Conservation (phyloP, 768 basidiomycete genomes). For the Trichaptum fuscoviolaceum region DNA sequence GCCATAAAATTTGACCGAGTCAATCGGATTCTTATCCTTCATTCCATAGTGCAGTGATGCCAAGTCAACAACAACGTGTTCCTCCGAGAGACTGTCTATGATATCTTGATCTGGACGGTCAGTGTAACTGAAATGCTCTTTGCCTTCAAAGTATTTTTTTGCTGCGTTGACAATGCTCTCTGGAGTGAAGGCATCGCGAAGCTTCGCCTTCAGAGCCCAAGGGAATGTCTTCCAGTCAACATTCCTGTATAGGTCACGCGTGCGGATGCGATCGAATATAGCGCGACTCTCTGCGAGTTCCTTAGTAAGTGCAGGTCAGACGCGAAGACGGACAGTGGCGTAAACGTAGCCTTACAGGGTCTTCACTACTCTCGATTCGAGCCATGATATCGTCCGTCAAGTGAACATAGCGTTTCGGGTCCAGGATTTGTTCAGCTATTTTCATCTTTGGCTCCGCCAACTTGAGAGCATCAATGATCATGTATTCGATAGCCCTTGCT, state of each 20-base stretch:
- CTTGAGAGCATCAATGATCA: constrained; percentile 78
- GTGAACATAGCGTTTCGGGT: constrained; percentile 55
- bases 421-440: constrained; percentile 48
- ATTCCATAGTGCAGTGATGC: constrained; percentile 74
- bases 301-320: constrained; percentile 29
- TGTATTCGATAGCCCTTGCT: constrained; percentile 78
- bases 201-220: constrained; percentile 24
- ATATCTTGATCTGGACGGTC: constrained; percentile 16
- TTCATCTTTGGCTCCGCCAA: constrained; percentile 60
- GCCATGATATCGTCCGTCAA: constrained; percentile 67
- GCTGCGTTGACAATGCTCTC: constrained; percentile 28
- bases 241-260: constrained; percentile 60
- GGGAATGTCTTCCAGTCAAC: constrained; percentile 61
- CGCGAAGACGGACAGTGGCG: not conserved
- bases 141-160: constrained; percentile 12
- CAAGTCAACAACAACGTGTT: constrained; percentile 61
- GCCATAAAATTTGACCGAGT: constrained; percentile 67
- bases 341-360: constrained; percentile 34
- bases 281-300: constrained; percentile 51
- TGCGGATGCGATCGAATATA: constrained; percentile 57
- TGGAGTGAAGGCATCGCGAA: constrained; percentile 29
- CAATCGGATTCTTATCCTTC: constrained; percentile 62
- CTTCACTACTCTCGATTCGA: constrained; percentile 49
- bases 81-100: constrained; percentile 31
- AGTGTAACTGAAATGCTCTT: constrained; percentile 7